Base-by-base conservation (phyloP, 1,139 yeast genomes). In the Taphrina deformans region DNA sequence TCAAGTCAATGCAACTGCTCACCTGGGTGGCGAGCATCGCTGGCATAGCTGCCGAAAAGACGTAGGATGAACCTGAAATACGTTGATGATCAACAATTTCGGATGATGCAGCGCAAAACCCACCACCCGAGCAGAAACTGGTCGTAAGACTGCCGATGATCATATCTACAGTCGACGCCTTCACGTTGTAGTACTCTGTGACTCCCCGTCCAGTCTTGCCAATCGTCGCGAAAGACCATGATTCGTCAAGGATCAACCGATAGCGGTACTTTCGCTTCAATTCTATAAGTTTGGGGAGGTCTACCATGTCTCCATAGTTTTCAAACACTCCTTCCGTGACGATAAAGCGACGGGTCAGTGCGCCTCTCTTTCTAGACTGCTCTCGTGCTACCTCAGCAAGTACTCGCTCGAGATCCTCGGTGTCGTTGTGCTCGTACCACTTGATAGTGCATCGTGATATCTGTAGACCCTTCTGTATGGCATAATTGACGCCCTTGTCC, bases 41-140 rank as follows among this genome's bases (percentile, higher is more conserved):
- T 14, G 99, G 98, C 74, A 93, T 83, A 1, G 97, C 85, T 9
- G 99, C 99, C 73, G 96, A 88, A 74, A 90, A 93, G 67, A 95
- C 95, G 74, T 90, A 93, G 1, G 97, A 97, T 70, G 83, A 81
- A 9, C 96, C 89, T 35, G 91, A 89, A 72, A 92, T 87, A 74
- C 96, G 85, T 80, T 95, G 99, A 77, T 93, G 97, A 71, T 87
- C 88, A 52, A 92, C 85, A 92, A 93, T 89, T 67, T 87, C 87
- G 46, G 79, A 77, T 48, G 84, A 87, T 67, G 98, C 99, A 27
- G 89, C 89, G 74, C 96, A 93, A 76, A 90, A 93, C 0, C 97
- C 99, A 69, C 99, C 99, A 52, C 95, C 86, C 9, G 96, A 82
- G n/a, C 92, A 95, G 70, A 92, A 82, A 0, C 96, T 81, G 51